Conservation (phyloP, 257 asterid species). For the Nicotiana knightiana region DNA sequence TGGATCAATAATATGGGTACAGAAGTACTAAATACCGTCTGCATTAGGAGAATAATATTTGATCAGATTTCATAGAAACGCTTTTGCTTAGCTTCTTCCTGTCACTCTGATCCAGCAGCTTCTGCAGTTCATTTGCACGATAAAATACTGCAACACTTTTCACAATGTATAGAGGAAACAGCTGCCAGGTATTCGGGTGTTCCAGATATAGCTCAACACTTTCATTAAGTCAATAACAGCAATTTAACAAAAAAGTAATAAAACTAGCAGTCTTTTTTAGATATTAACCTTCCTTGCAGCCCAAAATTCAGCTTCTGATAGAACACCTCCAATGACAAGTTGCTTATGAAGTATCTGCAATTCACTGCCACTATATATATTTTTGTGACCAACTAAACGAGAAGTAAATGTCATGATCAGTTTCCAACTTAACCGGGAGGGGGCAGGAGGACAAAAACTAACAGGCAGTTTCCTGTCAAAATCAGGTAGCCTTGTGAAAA, state of each 20-base stretch:
- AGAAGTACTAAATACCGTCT: background rate
- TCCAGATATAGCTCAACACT: background rate
- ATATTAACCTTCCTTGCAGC: constrained; percentile 82
- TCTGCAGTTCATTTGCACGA: constrained; percentile 56
- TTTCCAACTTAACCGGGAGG: constrained; percentile 2
- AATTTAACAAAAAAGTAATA: background rate
- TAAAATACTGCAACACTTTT: background rate
- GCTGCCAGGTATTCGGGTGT: constrained; percentile 3
- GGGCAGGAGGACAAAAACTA: constrained; percentile 1
- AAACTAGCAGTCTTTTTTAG: constrained; percentile 7
- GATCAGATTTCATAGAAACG: background rate
- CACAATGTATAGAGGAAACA: background rate
- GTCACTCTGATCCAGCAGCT: constrained; percentile 72
- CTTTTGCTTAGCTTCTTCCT: constrained; percentile 27
- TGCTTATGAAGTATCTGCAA: constrained; percentile 85
- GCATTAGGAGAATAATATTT: background rate
- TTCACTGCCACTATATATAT: constrained; percentile 65
- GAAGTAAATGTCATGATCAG: constrained; percentile 13
- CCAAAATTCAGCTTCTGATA: constrained; percentile 96
- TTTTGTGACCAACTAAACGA: constrained; percentile 27
- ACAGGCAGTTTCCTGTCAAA: background rate
- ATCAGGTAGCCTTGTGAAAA: background rate
- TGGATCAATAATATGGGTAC: background rate
- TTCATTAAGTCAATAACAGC: background rate
- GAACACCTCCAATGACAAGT: constrained; percentile 65